Conservation (phyloP, 768 basidiomycete genomes). For the Kondoa malvinella region DNA sequence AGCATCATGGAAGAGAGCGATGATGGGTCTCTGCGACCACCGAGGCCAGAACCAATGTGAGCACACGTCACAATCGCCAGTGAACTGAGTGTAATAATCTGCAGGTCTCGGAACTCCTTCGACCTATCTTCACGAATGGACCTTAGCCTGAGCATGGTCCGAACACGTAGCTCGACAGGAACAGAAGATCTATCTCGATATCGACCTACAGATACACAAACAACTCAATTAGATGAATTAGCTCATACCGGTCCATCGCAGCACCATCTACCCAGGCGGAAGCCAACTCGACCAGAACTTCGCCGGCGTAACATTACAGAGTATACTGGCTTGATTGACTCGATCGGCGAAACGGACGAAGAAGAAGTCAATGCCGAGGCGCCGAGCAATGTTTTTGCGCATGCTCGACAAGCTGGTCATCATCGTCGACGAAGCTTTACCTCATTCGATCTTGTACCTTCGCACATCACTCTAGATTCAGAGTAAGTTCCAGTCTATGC, state of each 20-base stretch:
- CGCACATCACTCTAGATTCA: background rate
- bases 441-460: background rate
- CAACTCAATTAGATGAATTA: background rate
- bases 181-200: background rate
- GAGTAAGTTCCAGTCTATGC: background rate
- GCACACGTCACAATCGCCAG: background rate
- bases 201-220: background rate
- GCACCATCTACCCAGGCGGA: background rate
- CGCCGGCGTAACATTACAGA: background rate
- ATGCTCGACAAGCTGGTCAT: background rate
- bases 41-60: background rate
- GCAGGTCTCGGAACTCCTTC: background rate
- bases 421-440: background rate
- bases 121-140: background rate
- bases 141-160: background rate
- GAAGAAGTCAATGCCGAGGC: too few relatives aligned
- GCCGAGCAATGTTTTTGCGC: background rate
- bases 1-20: background rate
- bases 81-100: background rate
- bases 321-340: background rate
- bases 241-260: background rate
- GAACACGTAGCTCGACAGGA: background rate
- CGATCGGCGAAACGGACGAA: background rate
- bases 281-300: background rate
- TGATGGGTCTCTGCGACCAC: background rate